A percentile compares a stretch with the other conserved stretches of the same genome.
Evolutionary conservation across 441 rosid genomes (phyloP).

Genomic region (Heliophila coronopifolia): DNA sequence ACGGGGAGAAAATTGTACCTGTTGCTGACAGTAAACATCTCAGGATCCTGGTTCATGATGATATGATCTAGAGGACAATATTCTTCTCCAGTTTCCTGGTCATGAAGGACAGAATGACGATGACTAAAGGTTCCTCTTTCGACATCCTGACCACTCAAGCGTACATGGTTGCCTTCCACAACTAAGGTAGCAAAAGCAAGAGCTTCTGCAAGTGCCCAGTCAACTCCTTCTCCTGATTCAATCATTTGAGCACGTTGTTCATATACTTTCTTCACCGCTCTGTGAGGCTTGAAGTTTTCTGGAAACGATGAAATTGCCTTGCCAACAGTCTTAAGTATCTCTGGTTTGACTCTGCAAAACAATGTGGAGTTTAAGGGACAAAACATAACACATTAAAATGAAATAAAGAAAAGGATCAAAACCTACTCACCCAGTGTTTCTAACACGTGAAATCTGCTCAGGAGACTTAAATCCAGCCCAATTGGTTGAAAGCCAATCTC

Average conservation of each 20-base stretch:
- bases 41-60: slow-evolving; percentile 71
- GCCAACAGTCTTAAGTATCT: slow-evolving; percentile 89
- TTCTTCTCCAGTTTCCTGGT: slow-evolving; percentile 82
- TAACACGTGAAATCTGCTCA: slow-evolving; percentile 84
- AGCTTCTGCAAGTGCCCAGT: slow-evolving; percentile 95
- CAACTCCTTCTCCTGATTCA: slow-evolving; percentile 86
- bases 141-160: slow-evolving; percentile 98
- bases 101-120: slow-evolving; percentile 84
- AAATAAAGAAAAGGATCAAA: neutral
- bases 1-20: slow-evolving; percentile 43
- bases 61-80: slow-evolving; percentile 92
- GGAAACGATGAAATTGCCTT: slow-evolving; percentile 77
- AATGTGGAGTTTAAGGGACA: slow-evolving; percentile 14
- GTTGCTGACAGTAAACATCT: slow-evolving; percentile 98
- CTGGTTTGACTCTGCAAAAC: slow-evolving; percentile 77
- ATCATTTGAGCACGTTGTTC: slow-evolving; percentile 85
- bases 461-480: slow-evolving; percentile 98
- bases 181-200: slow-evolving; percentile 89
- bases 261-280: slow-evolving; percentile 80
- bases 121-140: slow-evolving; percentile 98
- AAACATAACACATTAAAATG: neutral
- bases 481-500: slow-evolving; percentile 96
- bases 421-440: slow-evolving; percentile 78
- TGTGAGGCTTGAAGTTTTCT: slow-evolving; percentile 77
- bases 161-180: slow-evolving; percentile 93